phyloP scores from a whole-genome alignment of 495 filamentous ascomycete species.

The Penicillium fimorum region DNA sequence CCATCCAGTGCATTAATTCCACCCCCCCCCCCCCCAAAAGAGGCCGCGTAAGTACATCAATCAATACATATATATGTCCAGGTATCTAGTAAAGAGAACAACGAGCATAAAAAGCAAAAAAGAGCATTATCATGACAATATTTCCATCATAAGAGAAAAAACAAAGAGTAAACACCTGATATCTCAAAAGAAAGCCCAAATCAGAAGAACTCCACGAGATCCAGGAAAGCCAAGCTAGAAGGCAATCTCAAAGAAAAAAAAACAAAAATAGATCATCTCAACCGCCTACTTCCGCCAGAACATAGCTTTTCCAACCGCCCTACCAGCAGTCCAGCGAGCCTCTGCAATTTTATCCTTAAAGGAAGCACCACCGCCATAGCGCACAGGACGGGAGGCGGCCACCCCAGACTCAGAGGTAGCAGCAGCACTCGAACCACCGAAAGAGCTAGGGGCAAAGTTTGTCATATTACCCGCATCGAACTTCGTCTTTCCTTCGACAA shows the following conservation, averaged over 20 bases:
- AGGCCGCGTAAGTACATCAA: conserved; percentile 7
- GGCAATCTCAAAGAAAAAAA: conserved; percentile 1
- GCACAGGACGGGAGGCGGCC: conserved; percentile 23
- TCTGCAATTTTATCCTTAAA: conserved; percentile 41
- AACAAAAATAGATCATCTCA: conserved; percentile 5
- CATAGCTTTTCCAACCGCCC: conserved; percentile 39
- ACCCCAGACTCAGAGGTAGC: conserved; percentile 26
- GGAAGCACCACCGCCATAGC: conserved; percentile 36
- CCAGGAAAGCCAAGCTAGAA: not conserved
- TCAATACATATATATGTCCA: conserved; percentile 9
- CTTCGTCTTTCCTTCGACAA: conserved; percentile 82
- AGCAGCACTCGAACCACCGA: conserved; percentile 27
- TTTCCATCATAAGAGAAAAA: conserved; percentile 12
- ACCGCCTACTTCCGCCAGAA: conserved; percentile 46
- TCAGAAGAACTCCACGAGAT: not conserved
- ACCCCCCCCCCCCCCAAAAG: not conserved
- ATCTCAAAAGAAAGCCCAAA: conserved; percentile 9
- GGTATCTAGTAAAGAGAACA: not conserved
- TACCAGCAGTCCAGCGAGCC: conserved; percentile 36
- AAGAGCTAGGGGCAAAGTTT: conserved; percentile 27
- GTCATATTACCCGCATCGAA: conserved; percentile 47
- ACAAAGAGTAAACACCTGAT: conserved; percentile 7
- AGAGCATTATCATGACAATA: conserved; percentile 8
- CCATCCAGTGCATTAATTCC: conserved; percentile 5
- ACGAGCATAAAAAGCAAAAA: not conserved